Base-by-base conservation (phyloP, 2,329 filamentous ascomycete genomes). In the Colletotrichum tanaceti region DNA sequence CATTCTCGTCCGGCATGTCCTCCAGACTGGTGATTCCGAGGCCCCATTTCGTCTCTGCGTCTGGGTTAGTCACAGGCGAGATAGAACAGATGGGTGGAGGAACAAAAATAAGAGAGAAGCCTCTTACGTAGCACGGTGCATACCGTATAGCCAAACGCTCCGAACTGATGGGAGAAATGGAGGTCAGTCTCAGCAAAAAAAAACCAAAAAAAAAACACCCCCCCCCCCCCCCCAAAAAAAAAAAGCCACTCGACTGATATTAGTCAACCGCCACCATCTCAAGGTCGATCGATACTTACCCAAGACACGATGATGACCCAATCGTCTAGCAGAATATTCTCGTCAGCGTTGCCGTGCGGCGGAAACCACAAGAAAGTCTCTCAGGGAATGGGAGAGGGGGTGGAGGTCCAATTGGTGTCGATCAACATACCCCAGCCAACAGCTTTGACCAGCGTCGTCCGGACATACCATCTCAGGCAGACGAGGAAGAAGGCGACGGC, bases 21-120 rank as follows among this genome's bases (percentile, higher is more conserved):
- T 75, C 64, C 5, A 80, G 69, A 5, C 72, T 65, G 50, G 72
- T 72, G 1, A 83, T 63, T 11, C 81, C 81, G 0, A 83, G 74
- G 2, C 81, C 81, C 76, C 77, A 83, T 80, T 76, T 81, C 49
- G 81, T 81, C 71, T 83, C 81, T 83, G 39, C 20, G 41, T 10
- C 16, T 49, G 20, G 20, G 20, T 58, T 20, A 58, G 58, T 20
- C 46, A 14, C 22, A 16, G 10, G 13, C 4, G 9, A 10, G 10
- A 20, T 24, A 4, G 44, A 14, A 3, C 14, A 16, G 5, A 6
- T 18, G 4, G 14, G 10, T 20, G 28, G 20, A 28, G 5, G 28
- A 6, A 6, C 5, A 1, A 6, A 4, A 28, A 28, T n/a, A 28
- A 28, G 28, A 28, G 28, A 28, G 28, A 35, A 35, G 28, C 9